Evolutionary conservation across 306 rosid species (phyloP).

Genomic region (Parietaria judaica): DNA sequence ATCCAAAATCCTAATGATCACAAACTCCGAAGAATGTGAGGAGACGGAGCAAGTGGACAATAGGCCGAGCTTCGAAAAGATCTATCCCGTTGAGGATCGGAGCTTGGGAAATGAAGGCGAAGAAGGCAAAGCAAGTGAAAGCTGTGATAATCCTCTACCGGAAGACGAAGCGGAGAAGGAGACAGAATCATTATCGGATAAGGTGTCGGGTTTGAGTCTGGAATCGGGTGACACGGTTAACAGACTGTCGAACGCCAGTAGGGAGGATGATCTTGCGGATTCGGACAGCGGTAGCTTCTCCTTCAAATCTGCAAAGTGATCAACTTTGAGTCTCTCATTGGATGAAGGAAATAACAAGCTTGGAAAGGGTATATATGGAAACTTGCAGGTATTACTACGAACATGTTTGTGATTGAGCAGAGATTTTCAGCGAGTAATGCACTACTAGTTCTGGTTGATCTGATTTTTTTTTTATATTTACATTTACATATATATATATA

Average conservation of each 20-base stretch:
- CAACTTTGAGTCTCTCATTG: neutral
- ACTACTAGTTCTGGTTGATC: no score
- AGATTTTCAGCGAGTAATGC: neutral
- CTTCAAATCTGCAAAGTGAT: conserved; percentile 22
- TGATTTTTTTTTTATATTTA: neutral
- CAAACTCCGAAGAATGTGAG: conserved; percentile 1
- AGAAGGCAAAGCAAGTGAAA: neutral
- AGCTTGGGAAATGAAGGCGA: conserved; percentile 17
- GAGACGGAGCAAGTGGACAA: conserved; percentile 14
- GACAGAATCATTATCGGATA: conserved; percentile 10
- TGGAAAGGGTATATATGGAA: conserved; percentile 2
- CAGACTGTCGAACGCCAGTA: conserved; percentile 13
- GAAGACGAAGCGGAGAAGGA: conserved; percentile 10
- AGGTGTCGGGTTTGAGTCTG: neutral
- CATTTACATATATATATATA: neutral
- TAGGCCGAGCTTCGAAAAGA: conserved; percentile 6
- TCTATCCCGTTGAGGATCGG: conserved; percentile 8
- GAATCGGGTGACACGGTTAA: conserved; percentile 6
- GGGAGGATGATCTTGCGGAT: conserved; percentile 10
- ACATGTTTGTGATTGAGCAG: neutral
- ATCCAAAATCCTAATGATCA: neutral
- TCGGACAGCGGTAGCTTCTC: conserved; percentile 22
- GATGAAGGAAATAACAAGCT: conserved; percentile 11
- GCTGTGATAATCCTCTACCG: neutral
- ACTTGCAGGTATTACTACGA: neutral